Evolutionary conservation across 2,329 filamentous ascomycete species (phyloP).

Genomic region (Fusarium kyushuense): DNA sequence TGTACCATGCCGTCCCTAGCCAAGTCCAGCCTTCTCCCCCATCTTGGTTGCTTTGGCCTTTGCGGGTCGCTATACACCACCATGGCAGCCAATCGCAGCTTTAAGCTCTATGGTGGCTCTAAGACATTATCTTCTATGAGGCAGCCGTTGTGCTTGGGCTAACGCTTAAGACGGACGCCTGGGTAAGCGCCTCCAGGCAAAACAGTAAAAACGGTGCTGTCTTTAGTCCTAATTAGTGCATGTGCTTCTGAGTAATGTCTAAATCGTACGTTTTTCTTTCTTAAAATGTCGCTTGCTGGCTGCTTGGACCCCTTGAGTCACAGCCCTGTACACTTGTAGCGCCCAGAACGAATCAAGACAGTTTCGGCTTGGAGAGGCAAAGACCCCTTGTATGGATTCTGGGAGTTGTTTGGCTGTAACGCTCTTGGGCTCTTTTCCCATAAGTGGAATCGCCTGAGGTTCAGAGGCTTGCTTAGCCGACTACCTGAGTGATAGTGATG

Average conservation of each 20-base stretch:
- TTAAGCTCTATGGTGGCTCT: slow-evolving; percentile 19
- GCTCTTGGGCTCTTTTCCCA: not conserved
- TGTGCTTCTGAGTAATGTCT: slow-evolving; percentile 7
- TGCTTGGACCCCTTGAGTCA: slow-evolving; percentile 9
- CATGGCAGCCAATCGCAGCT: slow-evolving; percentile 33
- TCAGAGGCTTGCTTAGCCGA: slow-evolving; percentile 3
- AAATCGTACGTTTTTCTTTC: slow-evolving; percentile 38
- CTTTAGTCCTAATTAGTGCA: slow-evolving; percentile 21
- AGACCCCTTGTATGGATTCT: not conserved
- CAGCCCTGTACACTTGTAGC: slow-evolving; percentile 25
- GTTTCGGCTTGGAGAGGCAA: not conserved
- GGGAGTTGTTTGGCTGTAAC: not conserved
- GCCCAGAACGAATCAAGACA: slow-evolving; percentile 5
- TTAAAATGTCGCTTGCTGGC: not conserved
- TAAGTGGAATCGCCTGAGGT: not conserved
- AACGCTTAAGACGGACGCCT: slow-evolving; percentile 29
- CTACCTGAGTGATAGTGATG: slow-evolving; percentile 1
- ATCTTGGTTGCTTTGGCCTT: slow-evolving; percentile 30
- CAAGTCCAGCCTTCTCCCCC: slow-evolving; percentile 23
- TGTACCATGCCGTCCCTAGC: not conserved
- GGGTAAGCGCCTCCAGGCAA: slow-evolving; percentile 26
- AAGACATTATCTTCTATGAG: slow-evolving; percentile 43
- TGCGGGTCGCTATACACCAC: slow-evolving; percentile 18
- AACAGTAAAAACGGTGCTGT: slow-evolving; percentile 29
- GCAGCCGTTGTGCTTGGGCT: slow-evolving; percentile 37